Percentiles rank a stretch among this genome's conserved stretches.
Conservation (phyloP, 345 rosid species). For the Aquilaria yunnanensis region DNA sequence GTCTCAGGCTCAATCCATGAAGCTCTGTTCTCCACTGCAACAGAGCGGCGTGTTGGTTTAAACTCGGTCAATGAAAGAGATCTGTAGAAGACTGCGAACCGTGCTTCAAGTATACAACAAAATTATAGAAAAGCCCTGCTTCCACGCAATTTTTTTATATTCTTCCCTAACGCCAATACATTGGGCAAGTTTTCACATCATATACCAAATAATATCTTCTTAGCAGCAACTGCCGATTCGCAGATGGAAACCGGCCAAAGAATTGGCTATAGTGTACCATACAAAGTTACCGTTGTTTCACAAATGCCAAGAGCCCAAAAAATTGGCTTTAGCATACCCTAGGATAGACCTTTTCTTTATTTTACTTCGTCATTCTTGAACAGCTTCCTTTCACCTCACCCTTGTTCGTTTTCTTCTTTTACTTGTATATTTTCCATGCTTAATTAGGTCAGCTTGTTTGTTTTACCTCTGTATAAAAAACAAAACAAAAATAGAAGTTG, state of each 20-base stretch:
- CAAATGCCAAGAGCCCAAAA: constrained; percentile 26
- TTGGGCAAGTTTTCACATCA: constrained; percentile 28
- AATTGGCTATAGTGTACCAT: no score
- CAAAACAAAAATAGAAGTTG: no score
- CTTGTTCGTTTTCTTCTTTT: constrained; percentile 3
- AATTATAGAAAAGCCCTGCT: constrained; percentile 75
- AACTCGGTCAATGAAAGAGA: constrained; percentile 74
- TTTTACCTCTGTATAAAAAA: constrained; percentile 21
- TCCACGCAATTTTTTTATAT: constrained; percentile 30
- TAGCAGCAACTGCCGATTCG: constrained; percentile 26
- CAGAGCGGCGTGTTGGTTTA: constrained; percentile 93
- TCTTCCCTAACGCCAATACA: constrained; percentile 14
- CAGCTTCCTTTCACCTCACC: neutral
- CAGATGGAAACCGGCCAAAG: no score
- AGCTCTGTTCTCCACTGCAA: constrained; percentile 72
- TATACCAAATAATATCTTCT: constrained; percentile 15
- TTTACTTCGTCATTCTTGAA: constrained; percentile 54
- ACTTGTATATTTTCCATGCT: constrained; percentile 14
- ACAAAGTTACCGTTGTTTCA: no score
- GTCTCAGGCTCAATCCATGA: constrained; percentile 74
- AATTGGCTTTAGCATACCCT: constrained; percentile 37
- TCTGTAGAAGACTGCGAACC: constrained; percentile 76
- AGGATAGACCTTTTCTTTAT: constrained; percentile 43
- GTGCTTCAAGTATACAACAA: constrained; percentile 61
- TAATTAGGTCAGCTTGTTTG: constrained; percentile 40